Evolutionary conservation across 805 yeast genomes (phyloP).

Genomic region (Yamadazyma laniorum): DNA sequence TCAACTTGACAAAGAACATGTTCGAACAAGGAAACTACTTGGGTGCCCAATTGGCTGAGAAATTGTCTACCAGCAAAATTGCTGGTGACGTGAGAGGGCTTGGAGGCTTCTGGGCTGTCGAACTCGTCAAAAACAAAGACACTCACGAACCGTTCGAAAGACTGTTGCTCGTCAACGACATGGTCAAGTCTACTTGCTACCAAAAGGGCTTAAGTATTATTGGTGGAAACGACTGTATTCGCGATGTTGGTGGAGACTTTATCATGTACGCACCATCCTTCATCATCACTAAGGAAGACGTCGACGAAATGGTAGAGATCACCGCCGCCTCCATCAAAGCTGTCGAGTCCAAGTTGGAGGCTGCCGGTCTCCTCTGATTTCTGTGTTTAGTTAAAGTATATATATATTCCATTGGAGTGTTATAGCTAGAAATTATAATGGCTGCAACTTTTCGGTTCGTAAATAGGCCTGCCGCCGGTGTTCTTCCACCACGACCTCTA

Average conservation of each 20-base stretch:
- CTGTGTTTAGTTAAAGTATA: no score
- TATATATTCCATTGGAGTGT: no score
- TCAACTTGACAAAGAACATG: conserved; percentile 39
- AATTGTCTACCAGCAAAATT: conserved; percentile 13
- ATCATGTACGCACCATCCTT: conserved; percentile 47
- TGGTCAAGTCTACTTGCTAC: conserved; percentile 31
- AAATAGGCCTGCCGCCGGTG: no score
- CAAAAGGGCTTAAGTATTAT: conserved; percentile 48
- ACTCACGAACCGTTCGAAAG: conserved; percentile 50
- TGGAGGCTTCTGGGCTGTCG: conserved; percentile 60
- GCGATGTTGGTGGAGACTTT: conserved; percentile 39
- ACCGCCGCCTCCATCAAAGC: conserved; percentile 40
- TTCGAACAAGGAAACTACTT: conserved; percentile 43
- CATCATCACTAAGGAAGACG: conserved; percentile 35
- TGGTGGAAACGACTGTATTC: conserved; percentile 43
- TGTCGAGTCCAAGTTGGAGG: conserved; percentile 24
- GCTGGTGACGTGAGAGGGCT: conserved; percentile 64
- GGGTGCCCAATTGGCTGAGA: conserved; percentile 29
- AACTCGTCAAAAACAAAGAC: conserved; percentile 51
- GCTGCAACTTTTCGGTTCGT: no score
- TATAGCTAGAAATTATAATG: no score
- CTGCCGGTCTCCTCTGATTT: not conserved
- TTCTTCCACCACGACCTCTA: no score
- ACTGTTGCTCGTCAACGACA: conserved; percentile 30
- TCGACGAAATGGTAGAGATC: conserved; percentile 35